Conservation (phyloP, 306 rosid genomes). For the Cicer bijugum region DNA sequence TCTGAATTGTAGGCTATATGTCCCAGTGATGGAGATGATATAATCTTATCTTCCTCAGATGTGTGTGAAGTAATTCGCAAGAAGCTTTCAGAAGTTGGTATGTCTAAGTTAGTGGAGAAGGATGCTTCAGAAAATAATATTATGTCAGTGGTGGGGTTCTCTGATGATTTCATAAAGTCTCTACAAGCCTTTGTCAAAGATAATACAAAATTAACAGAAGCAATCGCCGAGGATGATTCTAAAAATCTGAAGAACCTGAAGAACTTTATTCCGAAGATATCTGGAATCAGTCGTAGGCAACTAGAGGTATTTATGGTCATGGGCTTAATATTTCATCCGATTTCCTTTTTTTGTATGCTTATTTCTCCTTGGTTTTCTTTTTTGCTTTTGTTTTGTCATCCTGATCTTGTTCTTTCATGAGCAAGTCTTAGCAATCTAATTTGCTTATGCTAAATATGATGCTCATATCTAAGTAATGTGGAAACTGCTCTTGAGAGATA, state of each 20-base stretch:
- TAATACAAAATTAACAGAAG: conserved; percentile 47
- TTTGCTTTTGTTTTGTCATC: conserved; percentile 31
- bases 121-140: conserved; percentile 57
- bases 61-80: conserved; percentile 56
- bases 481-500: too few relatives aligned
- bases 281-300: conserved; percentile 71
- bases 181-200: conserved; percentile 61
- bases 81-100: conserved; percentile 63
- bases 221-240: conserved; percentile 44
- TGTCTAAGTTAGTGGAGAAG: conserved; percentile 53
- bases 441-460: conserved; percentile 4
- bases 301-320: conserved; percentile 66
- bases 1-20: conserved; percentile 66
- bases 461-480: too few relatives aligned
- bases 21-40: conserved; percentile 57
- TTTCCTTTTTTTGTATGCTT: background rate
- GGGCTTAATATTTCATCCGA: conserved; percentile 13
- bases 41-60: conserved; percentile 66
- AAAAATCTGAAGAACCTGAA: conserved; percentile 52
- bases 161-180: conserved; percentile 60
- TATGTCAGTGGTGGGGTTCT: conserved; percentile 64
- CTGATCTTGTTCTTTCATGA: background rate
- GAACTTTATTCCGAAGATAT: conserved; percentile 60
- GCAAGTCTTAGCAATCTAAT: conserved; percentile 15
- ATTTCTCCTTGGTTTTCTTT: background rate